Conservation (phyloP, 805 yeast genomes). For the Ogataea minuta region DNA sequence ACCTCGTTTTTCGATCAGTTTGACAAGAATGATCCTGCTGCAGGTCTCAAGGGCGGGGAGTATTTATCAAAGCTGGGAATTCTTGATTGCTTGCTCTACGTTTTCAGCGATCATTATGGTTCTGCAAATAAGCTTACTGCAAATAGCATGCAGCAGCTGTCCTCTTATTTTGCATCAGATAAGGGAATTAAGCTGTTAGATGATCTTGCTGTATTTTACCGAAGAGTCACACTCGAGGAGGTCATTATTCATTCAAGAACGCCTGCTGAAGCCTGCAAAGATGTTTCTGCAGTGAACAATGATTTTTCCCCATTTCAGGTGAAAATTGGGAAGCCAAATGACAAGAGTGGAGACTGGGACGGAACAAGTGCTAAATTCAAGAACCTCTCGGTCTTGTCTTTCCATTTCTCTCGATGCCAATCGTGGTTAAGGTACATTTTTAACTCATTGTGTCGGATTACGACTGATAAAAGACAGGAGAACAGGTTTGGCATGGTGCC, state of each 20-base stretch:
- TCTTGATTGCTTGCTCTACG: slow-evolving; percentile 45
- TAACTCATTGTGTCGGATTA: slow-evolving; percentile 29
- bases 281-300: slow-evolving; percentile 34
- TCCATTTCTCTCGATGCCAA: slow-evolving; percentile 48
- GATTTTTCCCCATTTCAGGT: slow-evolving; percentile 43
- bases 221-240: slow-evolving; percentile 58
- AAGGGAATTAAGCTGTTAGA: slow-evolving; percentile 41
- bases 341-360: slow-evolving; percentile 35
- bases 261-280: slow-evolving; percentile 46
- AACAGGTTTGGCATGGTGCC: slow-evolving; percentile 26
- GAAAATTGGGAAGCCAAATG: slow-evolving; percentile 42
- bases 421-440: slow-evolving; percentile 36
- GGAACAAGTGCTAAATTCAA: slow-evolving; percentile 59
- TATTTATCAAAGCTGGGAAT: slow-evolving; percentile 37
- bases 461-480: slow-evolving; percentile 45
- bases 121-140: slow-evolving; percentile 51
- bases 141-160: slow-evolving; percentile 41
- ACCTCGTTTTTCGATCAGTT: slow-evolving; percentile 39
- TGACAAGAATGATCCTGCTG: slow-evolving; percentile 25
- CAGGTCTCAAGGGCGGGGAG: slow-evolving; percentile 31
- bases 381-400: slow-evolving; percentile 57
- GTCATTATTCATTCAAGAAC: slow-evolving; percentile 45
- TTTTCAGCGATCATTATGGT: slow-evolving; percentile 55
- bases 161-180: slow-evolving; percentile 40
- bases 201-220: slow-evolving; percentile 45